A percentile compares a stretch with the other conserved stretches of the same genome.
These are phyloP conservation scores for Mycena sp. DNA, from an alignment of 1,284 basidiomycete genomes.

Conservation along the genomic window DNA sequence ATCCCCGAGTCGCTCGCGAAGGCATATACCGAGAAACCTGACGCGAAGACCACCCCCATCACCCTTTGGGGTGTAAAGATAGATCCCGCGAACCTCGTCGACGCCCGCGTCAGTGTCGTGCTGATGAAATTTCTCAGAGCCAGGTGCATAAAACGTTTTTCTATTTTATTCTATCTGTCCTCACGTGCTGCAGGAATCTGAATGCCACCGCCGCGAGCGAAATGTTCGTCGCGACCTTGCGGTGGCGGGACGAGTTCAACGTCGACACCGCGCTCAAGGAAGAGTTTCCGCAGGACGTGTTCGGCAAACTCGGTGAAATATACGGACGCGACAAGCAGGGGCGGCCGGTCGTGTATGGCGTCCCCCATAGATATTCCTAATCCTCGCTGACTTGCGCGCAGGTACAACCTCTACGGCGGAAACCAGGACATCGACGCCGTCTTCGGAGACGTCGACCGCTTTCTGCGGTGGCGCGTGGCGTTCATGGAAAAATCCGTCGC, in stretches of 20 bases:
- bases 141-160: slow-evolving; percentile 50
- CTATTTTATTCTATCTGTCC: not conserved
- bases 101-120: slow-evolving; percentile 74
- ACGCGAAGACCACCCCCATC: slow-evolving; percentile 59
- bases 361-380: not conserved
- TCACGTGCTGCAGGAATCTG: slow-evolving; percentile 9
- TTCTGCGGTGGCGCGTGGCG: slow-evolving; percentile 82
- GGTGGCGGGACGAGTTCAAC: slow-evolving; percentile 78
- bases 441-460: slow-evolving; percentile 76
- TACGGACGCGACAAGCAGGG: slow-evolving; percentile 74
- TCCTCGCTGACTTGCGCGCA: slow-evolving; percentile 36
- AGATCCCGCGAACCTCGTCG: slow-evolving; percentile 58
- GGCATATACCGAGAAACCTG: slow-evolving; percentile 63
- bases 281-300: slow-evolving; percentile 72
- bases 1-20: slow-evolving; percentile 67
- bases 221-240: slow-evolving; percentile 66
- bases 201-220: slow-evolving; percentile 23
- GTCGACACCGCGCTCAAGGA: slow-evolving; percentile 69
- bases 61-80: slow-evolving; percentile 77
- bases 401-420: slow-evolving; percentile 80
- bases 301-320: slow-evolving; percentile 70
- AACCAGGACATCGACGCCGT: slow-evolving; percentile 69
- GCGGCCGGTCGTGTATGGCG: slow-evolving; percentile 67
- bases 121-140: slow-evolving; percentile 84
- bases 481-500: slow-evolving; percentile 75